Conservation (phyloP, 2,329 filamentous ascomycete genomes). For the Colletotrichum sp. region DNA sequence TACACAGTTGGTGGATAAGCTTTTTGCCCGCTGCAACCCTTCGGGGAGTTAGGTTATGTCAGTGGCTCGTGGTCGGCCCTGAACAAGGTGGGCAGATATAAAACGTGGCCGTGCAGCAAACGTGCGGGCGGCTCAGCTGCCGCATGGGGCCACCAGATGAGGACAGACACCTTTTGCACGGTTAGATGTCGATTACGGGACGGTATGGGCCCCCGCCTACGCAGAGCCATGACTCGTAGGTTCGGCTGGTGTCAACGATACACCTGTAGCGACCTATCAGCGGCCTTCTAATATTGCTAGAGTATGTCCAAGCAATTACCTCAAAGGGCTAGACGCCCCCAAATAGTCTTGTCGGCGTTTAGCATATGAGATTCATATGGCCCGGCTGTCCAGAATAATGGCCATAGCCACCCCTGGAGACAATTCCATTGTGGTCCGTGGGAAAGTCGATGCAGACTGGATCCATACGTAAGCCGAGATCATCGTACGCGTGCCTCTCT, state of each 20-base stretch:
- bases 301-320: neutral
- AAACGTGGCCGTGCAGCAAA: neutral
- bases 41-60: neutral
- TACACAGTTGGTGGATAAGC: neutral
- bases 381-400: neutral
- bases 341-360: neutral
- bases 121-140: neutral
- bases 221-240: neutral
- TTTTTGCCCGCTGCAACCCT: neutral
- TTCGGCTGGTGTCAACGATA: neutral
- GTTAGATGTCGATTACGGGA: neutral
- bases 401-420: neutral
- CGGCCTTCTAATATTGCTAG: neutral
- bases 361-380: neutral
- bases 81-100: neutral
- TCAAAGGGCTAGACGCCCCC: neutral
- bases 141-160: neutral
- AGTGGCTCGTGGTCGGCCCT: neutral
- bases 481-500: neutral
- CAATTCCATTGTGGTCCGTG: neutral
- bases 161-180: neutral
- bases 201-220: neutral
- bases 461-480: neutral
- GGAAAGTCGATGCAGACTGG: too few species aligned
- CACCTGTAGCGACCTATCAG: constrained; percentile 1